Evolutionary conservation across 108 stramenopile species (phyloP).

Genomic region (Epithemia pelagica): DNA sequence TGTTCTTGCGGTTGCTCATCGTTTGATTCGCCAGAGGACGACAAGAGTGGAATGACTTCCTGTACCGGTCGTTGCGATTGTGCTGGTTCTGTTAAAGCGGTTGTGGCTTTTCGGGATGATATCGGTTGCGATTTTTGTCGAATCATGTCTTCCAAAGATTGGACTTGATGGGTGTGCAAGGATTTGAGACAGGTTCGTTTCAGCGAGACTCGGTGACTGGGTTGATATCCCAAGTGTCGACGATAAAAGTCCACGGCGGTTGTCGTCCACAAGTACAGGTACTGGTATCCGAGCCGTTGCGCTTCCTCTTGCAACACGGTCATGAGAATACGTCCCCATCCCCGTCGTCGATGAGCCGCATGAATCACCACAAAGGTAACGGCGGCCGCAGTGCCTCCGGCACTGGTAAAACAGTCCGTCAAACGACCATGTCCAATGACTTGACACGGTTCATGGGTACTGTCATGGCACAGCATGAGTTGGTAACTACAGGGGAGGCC

Average conservation of each 20-base stretch:
- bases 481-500: neutral
- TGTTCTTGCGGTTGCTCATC: neutral
- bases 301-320: conserved; percentile 21
- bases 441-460: neutral
- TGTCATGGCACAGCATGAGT: neutral
- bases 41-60: neutral
- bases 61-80: no score
- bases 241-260: conserved; percentile 29
- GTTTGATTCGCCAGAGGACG: neutral
- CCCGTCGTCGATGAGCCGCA: conserved; percentile 11
- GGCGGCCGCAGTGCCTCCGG: conserved; percentile 28
- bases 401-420: conserved; percentile 35
- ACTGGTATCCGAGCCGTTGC: conserved; percentile 28
- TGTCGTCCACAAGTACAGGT: conserved; percentile 33
- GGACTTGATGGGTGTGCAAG: conserved; percentile 15
- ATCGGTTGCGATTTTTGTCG: neutral
- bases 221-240: conserved; percentile 21
- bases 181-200: conserved; percentile 28
- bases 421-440: conserved; percentile 24
- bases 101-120: neutral
- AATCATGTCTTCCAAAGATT: conserved; percentile 9
- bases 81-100: no score
- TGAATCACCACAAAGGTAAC: conserved; percentile 24
- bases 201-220: conserved; percentile 21
- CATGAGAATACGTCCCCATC: conserved; percentile 25